Evolutionary conservation across 2,329 filamentous ascomycete genomes (phyloP).

Genomic region (Mycosphaerella arachidis): DNA sequence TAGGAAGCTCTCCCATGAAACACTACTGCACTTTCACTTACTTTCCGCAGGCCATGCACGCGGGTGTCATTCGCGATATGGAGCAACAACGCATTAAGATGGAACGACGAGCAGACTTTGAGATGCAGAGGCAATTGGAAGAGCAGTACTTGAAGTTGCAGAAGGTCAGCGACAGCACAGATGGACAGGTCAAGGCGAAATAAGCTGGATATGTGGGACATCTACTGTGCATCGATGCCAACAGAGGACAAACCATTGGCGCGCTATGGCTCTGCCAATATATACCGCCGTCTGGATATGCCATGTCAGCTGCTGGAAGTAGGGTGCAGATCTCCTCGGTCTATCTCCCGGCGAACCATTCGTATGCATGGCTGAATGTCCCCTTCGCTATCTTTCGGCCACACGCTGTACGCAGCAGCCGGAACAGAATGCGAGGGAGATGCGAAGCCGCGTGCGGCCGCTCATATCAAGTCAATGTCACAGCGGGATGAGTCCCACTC

Average conservation of each 20-base stretch:
- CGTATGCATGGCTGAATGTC: not conserved
- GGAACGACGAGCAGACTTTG: conserved; percentile 90
- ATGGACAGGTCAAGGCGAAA: conserved; percentile 19
- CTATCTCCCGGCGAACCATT: not conserved
- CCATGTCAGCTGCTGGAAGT: too few relatives aligned
- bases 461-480: not conserved
- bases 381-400: too few relatives aligned
- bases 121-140: conserved; percentile 80
- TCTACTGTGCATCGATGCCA: not conserved
- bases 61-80: conserved; percentile 88
- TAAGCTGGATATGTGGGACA: conserved; percentile 4
- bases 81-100: conserved; percentile 87
- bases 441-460: not conserved
- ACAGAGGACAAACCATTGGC: not conserved
- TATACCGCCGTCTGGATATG: too few relatives aligned
- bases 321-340: too few relatives aligned
- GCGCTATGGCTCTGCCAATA: not conserved
- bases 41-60: conserved; percentile 75
- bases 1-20: conserved; percentile 43
- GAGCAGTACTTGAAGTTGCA: conserved; percentile 87
- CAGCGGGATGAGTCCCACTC: not conserved
- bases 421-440: not conserved
- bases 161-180: conserved; percentile 59
- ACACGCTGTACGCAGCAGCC: not conserved
- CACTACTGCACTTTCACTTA: conserved; percentile 7